Evolutionary conservation across 345 rosid genomes (phyloP), one percentile per base, ranked within the genome.

Genomic region (Boechera divaricarpa): DNA sequence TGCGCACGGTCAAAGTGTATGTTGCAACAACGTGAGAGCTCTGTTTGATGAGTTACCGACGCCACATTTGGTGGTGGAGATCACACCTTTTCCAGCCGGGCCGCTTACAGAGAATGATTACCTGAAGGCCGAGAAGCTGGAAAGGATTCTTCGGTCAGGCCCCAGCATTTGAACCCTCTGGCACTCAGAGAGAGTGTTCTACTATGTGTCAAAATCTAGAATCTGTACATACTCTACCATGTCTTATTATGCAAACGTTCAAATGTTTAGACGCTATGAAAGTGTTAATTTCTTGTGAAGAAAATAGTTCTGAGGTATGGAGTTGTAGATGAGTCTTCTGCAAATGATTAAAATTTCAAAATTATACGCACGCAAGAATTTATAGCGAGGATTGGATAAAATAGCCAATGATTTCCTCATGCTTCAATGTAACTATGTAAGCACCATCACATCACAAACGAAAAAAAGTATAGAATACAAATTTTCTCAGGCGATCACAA

Each of bases 1-100:
- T 74, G 98, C 98, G 24, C 98, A 94, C 18, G 97, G 98, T 5
- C 93, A 92, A 80, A 92, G 95, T 35, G 97, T 94, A 3, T 94
- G 98, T 85, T 94, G 97, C 90, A 89, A 94, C 84, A 94, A 94
- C 11, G 97, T 94, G 44, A 88, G 98, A 79, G 97, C 98, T 77
- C 57, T 94, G 45, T 94, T 94, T 69, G 98, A 94, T 69, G 98
- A 94, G 81, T 91, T 94, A 57, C 98, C 97, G 0, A 90, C 98
- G 4, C 98, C 97, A 41, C 98, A 94, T 69, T 56, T 94, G 65
- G 70, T 85, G 8, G 86, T 94, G 56, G 97, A 94, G 80, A 90
- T 91, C 80, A 91, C 95, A 8, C 75, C 98, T 42, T 91, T 94
- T 76, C 95, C 98, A 7, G 90, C 91, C 0, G 97, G 98, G 1